A percentile compares a stretch with the other conserved stretches of the same genome.
These are phyloP conservation scores for Penicillium bovifimosum DNA, from an alignment of 495 filamentous ascomycete genomes.

Conservation along the genomic window DNA sequence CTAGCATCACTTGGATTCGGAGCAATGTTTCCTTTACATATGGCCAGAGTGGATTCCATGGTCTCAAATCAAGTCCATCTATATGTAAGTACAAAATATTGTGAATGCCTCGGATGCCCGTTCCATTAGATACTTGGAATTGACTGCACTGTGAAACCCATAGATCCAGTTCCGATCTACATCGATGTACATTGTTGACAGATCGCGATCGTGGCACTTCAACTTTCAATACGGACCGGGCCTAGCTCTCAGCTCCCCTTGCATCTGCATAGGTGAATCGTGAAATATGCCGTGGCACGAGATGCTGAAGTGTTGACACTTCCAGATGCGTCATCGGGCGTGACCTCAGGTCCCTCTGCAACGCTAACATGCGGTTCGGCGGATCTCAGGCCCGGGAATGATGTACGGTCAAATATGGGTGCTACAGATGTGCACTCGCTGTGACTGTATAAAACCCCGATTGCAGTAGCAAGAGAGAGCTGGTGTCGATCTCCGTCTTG, in stretches of 20 bases:
- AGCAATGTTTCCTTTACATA: neutral
- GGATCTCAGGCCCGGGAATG: conserved; percentile 9
- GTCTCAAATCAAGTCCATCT: neutral
- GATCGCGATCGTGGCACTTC: conserved; percentile 19
- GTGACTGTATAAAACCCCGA: neutral
- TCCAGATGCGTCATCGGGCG: conserved; percentile 28
- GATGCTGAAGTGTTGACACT: conserved; percentile 10
- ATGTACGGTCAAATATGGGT: conserved; percentile 2
- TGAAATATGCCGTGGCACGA: conserved; percentile 3
- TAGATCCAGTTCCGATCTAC: conserved; percentile 18
- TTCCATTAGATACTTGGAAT: neutral
- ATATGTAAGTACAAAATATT: too few relatives aligned
- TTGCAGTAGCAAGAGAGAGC: conserved; percentile 1
- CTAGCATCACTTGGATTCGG: neutral
- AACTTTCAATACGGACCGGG: conserved; percentile 13
- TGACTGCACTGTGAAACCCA: conserved; percentile 1
- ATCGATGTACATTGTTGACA: neutral
- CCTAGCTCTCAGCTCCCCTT: conserved; percentile 19
- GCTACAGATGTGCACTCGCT: conserved; percentile 8
- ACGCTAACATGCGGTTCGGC: conserved; percentile 12
- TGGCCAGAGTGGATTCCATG: neutral
- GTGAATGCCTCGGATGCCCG: neutral
- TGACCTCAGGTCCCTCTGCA: conserved; percentile 5
- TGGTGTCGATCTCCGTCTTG: neutral
- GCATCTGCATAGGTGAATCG: conserved; percentile 14